Percentiles rank a stretch among this genome's conserved stretches.
These are phyloP conservation scores for Phyllostachys edulis DNA, from an alignment of 176 grass and related monocot genomes.

Conservation along the genomic window DNA sequence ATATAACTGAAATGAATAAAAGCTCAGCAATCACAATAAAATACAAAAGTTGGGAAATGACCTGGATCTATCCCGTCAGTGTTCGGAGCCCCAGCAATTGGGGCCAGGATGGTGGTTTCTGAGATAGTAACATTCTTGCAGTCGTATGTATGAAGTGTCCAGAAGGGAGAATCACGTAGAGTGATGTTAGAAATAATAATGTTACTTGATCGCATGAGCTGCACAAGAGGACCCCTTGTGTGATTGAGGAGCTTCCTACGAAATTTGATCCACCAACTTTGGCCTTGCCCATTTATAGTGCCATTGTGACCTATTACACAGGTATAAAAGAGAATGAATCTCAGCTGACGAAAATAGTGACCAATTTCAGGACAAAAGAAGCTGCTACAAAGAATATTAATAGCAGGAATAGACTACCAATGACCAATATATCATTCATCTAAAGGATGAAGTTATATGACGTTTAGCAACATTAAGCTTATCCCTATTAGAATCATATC, in stretches of 20 bases:
- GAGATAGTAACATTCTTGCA: slow-evolving; percentile 83
- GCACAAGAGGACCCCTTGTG: slow-evolving; percentile 84
- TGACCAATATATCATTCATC: background rate
- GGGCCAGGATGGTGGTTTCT: slow-evolving; percentile 77
- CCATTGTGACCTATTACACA: slow-evolving; percentile 73
- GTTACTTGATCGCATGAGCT: slow-evolving; percentile 74
- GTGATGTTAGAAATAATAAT: slow-evolving; percentile 87
- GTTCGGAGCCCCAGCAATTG: slow-evolving; percentile 70
- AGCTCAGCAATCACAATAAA: background rate
- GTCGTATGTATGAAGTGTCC: slow-evolving; percentile 87
- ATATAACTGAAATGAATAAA: slow-evolving; percentile 10
- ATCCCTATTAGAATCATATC: slow-evolving; percentile 7
- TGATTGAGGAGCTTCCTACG: slow-evolving; percentile 60
- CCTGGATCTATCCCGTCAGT: slow-evolving; percentile 98
- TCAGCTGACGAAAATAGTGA: background rate
- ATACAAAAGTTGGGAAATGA: slow-evolving; percentile 26
- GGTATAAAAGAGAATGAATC: background rate
- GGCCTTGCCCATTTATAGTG: slow-evolving; percentile 87
- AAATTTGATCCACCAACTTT: slow-evolving; percentile 81
- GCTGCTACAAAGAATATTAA: slow-evolving; percentile 7
- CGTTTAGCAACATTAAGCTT: background rate
- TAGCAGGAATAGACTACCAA: background rate
- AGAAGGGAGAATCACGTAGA: slow-evolving; percentile 81
- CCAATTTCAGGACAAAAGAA: background rate
- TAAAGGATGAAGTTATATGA: background rate